A percentile compares a stretch with the other conserved stretches of the same genome.
These are phyloP conservation scores for Mycena rosella DNA, from an alignment of 768 basidiomycete species.

Conservation along the genomic window DNA sequence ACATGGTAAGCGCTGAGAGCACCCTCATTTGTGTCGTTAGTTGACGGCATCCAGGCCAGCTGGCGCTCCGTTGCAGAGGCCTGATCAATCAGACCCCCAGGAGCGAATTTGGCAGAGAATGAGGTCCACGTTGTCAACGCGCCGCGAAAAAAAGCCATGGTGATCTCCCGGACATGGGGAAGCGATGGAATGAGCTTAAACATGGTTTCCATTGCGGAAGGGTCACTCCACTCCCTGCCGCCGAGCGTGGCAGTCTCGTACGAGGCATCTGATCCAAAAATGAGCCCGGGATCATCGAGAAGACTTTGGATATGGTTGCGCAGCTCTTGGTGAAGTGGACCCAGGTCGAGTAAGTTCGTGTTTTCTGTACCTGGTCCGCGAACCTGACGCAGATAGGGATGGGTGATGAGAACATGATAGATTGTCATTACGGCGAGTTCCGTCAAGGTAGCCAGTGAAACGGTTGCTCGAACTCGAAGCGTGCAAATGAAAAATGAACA, in stretches of 20 bases:
- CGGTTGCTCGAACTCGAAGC: too few relatives aligned
- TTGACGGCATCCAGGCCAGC: conserved; percentile 44
- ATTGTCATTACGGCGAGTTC: conserved; percentile 35
- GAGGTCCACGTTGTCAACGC: conserved; percentile 39
- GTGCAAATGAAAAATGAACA: too few relatives aligned
- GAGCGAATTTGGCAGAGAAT: conserved; percentile 45
- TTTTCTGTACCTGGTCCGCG: conserved; percentile 19
- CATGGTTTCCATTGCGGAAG: not conserved
- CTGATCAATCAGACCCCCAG: conserved; percentile 44
- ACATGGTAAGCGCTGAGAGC: conserved; percentile 41
- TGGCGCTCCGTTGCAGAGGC: conserved; percentile 36
- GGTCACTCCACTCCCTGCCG: conserved; percentile 5
- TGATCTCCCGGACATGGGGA: conserved; percentile 16
- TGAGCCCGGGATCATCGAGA: not conserved
- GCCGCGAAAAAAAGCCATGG: conserved; percentile 26
- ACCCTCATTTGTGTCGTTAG: conserved; percentile 50
- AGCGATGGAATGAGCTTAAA: conserved; percentile 1
- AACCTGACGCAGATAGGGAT: conserved; percentile 37
- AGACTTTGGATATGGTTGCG: not conserved
- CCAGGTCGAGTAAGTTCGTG: conserved; percentile 10
- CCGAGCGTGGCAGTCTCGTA: conserved; percentile 7
- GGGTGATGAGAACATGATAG: conserved; percentile 30
- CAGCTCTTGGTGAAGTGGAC: not conserved
- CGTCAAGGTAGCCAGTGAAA: too few relatives aligned
- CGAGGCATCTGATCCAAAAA: not conserved